Base-by-base conservation (phyloP, 352 stramenopile species). In the Saprolegnia diclina region DNA sequence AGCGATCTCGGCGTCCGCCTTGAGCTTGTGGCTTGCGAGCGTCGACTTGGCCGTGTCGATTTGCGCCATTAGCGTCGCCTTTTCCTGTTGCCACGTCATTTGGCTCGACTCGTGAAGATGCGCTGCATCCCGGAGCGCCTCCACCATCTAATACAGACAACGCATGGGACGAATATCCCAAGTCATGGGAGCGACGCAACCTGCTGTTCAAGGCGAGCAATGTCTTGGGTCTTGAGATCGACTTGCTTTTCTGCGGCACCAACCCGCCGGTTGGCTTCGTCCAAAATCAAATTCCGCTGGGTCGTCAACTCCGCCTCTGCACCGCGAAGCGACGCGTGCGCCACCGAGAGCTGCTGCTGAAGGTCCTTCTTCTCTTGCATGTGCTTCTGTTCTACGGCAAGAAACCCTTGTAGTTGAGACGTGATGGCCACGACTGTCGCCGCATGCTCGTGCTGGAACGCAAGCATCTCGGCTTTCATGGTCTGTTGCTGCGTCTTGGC, bases 401-500 rank as follows among this genome's bases (percentile, higher is more conserved):
- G 1, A 24, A 42, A 59, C 11, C 35, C n/a, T 37, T 63, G 63
- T 42, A 84, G 45, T 13, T 76, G 70, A 45, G 68, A 59, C 11
- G 53, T 57, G 26, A 56, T 74, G 35, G 46, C 11, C 1, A 21
- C 40, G 64, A 74, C 76, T 63, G 24, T 32, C 19, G 3, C 16
- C 19, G 38, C 59, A 22, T 82, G 85, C 37, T 65, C 73, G 4
- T 56, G 67, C 37, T 83, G 82, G 22, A 90, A 66, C 26, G 73
- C 52, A 2, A 53, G 29, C 16, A 85, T 72, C 45, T 92, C 72
- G 1, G 67, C 56, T 1, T 77, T 74, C 29, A 91, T 69, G 52
- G 77, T 65, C 52, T 74, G 71, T 11, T 80, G 73, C 26, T 77
- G 73, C 6, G 64, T 74, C 11, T 81, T 81, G 69, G 91, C 81